Conservation (phyloP, 805 yeast species). For the Nakazawaea populi region DNA sequence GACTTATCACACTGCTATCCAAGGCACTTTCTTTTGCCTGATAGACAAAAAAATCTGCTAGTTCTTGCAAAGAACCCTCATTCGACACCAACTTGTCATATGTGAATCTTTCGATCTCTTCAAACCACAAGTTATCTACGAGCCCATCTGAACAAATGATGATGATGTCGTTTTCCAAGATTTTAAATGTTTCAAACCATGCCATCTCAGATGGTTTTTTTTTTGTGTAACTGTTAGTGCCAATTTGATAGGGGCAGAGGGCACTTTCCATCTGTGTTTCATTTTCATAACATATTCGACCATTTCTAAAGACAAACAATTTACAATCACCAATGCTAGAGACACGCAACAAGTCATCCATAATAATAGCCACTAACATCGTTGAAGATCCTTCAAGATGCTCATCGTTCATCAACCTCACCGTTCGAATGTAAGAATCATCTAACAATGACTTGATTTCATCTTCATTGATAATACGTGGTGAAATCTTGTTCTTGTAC, state of each 20-base stretch:
- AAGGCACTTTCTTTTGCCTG: constrained; percentile 43
- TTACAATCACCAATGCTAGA: constrained; percentile 50
- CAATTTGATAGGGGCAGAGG: constrained; percentile 49
- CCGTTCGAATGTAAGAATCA: constrained; percentile 40
- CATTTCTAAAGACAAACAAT: constrained; percentile 41
- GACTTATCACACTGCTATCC: constrained; percentile 47
- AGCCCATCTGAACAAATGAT: constrained; percentile 49
- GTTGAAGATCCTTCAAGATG: constrained; percentile 44
- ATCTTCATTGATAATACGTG: constrained; percentile 19
- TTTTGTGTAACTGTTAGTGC: constrained; percentile 36
- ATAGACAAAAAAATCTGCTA: constrained; percentile 33
- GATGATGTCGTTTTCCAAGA: constrained; percentile 36
- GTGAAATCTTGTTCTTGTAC: constrained; percentile 37
- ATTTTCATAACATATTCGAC: constrained; percentile 34
- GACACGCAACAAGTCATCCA: constrained; percentile 39
- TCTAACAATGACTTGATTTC: constrained; percentile 40
- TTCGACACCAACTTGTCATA: background rate
- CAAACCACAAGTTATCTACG: constrained; percentile 44
- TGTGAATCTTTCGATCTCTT: constrained; percentile 30
- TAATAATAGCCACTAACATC: constrained; percentile 38
- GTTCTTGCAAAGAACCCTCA: constrained; percentile 27
- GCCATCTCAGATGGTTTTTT: constrained; percentile 42
- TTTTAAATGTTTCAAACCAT: constrained; percentile 34
- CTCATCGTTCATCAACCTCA: constrained; percentile 45
- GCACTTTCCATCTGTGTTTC: constrained; percentile 39